Conservation (phyloP, 2,329 filamentous ascomycete genomes). For the Madurella mycetomatis region DNA sequence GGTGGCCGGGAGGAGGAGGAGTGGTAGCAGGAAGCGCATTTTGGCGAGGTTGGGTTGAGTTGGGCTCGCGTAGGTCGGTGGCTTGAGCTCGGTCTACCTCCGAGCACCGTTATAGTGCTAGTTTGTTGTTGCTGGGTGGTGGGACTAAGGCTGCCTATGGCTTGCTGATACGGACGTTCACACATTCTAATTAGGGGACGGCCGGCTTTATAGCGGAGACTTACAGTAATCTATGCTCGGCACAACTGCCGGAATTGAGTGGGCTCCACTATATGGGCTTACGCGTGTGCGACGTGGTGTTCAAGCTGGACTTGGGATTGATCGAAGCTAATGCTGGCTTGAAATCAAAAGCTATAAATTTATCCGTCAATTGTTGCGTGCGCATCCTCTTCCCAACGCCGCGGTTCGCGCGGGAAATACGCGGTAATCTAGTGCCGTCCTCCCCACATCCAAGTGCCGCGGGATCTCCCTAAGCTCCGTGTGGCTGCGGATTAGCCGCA, state of each 20-base stretch:
- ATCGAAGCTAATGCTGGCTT: neutral
- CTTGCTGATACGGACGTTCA: neutral
- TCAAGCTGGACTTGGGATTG: neutral
- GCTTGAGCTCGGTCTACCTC: neutral
- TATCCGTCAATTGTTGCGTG: neutral
- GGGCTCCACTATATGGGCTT: neutral
- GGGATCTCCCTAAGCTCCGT: neutral
- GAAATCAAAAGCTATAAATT: neutral
- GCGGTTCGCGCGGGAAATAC: neutral
- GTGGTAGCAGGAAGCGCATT: neutral
- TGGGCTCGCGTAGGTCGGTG: neutral
- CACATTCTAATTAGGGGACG: neutral
- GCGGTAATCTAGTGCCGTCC: neutral
- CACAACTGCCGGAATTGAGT: neutral
- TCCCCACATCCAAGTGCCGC: neutral
- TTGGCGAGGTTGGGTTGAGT: neutral
- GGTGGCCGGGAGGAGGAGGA: slow-evolving; percentile 6
- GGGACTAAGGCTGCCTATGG: too few relatives aligned
- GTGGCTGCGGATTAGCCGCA: neutral
- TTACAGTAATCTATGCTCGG: neutral
- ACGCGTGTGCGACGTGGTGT: neutral
- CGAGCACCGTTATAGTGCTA: too few relatives aligned
- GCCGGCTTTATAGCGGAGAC: neutral
- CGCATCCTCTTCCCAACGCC: neutral
- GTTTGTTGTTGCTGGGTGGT: too few relatives aligned